A percentile compares a stretch with the other conserved stretches of the same genome.
Evolutionary conservation across 257 asterid species (phyloP).

Genomic region (Avicennia marina): DNA sequence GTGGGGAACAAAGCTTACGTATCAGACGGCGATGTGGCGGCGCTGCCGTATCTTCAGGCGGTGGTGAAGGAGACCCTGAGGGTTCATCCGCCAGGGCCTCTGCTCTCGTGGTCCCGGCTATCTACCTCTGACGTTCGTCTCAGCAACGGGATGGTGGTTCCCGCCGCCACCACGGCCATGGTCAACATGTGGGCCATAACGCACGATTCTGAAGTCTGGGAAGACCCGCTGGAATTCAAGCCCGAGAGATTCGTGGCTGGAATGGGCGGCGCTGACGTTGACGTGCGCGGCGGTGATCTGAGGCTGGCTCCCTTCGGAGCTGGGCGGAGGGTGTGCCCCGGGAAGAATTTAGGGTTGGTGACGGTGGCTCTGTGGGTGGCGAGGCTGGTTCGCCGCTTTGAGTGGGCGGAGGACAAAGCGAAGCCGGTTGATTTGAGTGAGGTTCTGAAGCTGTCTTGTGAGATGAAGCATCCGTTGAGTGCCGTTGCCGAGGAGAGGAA

Average conservation of each 20-base stretch:
- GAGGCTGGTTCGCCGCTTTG: conserved; percentile 28
- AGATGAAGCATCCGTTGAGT: conserved; percentile 42
- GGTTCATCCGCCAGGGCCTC: conserved; percentile 55
- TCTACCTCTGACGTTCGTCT: conserved; percentile 44
- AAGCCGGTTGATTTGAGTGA: conserved; percentile 38
- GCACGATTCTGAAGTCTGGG: conserved; percentile 36
- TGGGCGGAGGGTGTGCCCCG: conserved; percentile 52
- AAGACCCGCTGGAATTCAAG: conserved; percentile 26
- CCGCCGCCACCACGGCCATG: conserved; percentile 45
- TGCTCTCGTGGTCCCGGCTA: conserved; percentile 49
- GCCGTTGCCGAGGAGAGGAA: conserved; percentile 29
- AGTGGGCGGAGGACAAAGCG: conserved; percentile 28
- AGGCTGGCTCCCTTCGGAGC: conserved; percentile 59
- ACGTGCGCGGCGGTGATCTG: conserved; percentile 44
- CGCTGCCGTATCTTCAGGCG: conserved; percentile 44
- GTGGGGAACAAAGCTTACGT: neutral
- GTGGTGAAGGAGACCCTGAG: conserved; percentile 45
- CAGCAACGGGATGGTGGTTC: conserved; percentile 52
- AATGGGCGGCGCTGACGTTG: conserved; percentile 33
- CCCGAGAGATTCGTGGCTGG: conserved; percentile 39
- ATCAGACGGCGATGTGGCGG: conserved; percentile 32
- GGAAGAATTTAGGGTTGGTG: conserved; percentile 44
- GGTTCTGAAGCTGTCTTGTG: conserved; percentile 48
- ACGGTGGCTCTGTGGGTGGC: conserved; percentile 54
- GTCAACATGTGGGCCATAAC: conserved; percentile 64